Conservation (phyloP, 2,329 filamentous ascomycete genomes). For the Trichocomaceae sp. region DNA sequence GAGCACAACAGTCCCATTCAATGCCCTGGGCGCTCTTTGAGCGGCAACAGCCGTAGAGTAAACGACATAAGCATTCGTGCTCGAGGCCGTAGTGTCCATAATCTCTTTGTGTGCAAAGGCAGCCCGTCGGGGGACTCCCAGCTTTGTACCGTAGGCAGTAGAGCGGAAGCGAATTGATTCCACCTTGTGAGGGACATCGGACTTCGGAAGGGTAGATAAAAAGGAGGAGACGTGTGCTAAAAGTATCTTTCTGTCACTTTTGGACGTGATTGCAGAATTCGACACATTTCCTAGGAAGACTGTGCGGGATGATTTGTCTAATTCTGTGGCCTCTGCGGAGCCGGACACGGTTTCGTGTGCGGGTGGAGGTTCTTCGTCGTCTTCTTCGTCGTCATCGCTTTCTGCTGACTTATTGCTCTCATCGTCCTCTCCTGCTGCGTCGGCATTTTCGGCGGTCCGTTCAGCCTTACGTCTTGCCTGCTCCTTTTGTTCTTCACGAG, state of each 20-base stretch:
- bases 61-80: constrained; percentile 89
- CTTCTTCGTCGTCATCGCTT: constrained; percentile 5
- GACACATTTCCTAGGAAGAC: constrained; percentile 93
- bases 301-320: constrained; percentile 82
- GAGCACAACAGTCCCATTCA: constrained; percentile 80
- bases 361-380: constrained; percentile 24
- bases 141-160: constrained; percentile 67
- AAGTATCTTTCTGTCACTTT: constrained; percentile 70
- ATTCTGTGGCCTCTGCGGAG: constrained; percentile 44
- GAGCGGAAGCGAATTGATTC: constrained; percentile 94
- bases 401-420: constrained; percentile 28
- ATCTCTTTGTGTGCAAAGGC: constrained; percentile 85
- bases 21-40: constrained; percentile 63
- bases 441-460: constrained; percentile 35
- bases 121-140: constrained; percentile 80
- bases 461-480: constrained; percentile 25
- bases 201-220: constrained; percentile 48
- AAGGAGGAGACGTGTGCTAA: constrained; percentile 72
- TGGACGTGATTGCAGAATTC: constrained; percentile 71
- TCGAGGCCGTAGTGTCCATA: constrained; percentile 85
- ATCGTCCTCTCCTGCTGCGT: constrained; percentile 51
- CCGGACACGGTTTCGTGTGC: constrained; percentile 35
- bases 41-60: constrained; percentile 71
- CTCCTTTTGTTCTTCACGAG: constrained; percentile 37
- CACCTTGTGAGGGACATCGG: constrained; percentile 60